Evolutionary conservation across 2,329 filamentous ascomycete species (phyloP).

Genomic region (Truncatella angustata): DNA sequence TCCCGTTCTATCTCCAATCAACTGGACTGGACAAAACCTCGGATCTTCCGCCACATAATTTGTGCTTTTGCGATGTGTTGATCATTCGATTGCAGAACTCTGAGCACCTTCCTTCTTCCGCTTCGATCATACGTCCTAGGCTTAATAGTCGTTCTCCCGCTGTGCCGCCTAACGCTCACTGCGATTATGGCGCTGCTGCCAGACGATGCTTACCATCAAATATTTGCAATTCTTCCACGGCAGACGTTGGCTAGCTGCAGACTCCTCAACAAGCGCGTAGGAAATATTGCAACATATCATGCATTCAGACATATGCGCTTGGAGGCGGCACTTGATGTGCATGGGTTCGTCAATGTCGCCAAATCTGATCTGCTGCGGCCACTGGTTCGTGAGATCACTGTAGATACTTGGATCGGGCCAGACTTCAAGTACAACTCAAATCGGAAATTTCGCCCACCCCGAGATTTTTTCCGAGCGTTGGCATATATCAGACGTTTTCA

Average conservation of each 20-base stretch:
- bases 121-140: too few species aligned
- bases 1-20: too few species aligned
- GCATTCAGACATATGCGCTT: constrained; percentile 8
- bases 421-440: not conserved
- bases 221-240: not conserved
- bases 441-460: not conserved
- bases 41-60: too few species aligned
- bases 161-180: not conserved
- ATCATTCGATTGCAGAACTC: too few species aligned
- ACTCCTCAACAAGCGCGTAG: constrained; percentile 4
- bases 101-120: too few species aligned
- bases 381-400: constrained; percentile 9
- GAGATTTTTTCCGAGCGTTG: constrained; percentile 5
- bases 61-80: too few species aligned
- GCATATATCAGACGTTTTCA: constrained; percentile 4
- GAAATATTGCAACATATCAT: constrained; percentile 2
- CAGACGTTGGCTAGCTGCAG: constrained; percentile 1
- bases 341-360: constrained; percentile 6
- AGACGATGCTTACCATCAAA: not conserved
- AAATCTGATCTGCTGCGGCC: not conserved
- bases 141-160: not conserved
- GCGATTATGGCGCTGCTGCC: not conserved
- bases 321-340: not conserved
- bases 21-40: too few species aligned
- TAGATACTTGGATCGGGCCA: constrained; percentile 7